These are phyloP conservation scores for Leishmania mexicana DNA, from an alignment of 208 protist genomes.

Conservation along the genomic window DNA sequence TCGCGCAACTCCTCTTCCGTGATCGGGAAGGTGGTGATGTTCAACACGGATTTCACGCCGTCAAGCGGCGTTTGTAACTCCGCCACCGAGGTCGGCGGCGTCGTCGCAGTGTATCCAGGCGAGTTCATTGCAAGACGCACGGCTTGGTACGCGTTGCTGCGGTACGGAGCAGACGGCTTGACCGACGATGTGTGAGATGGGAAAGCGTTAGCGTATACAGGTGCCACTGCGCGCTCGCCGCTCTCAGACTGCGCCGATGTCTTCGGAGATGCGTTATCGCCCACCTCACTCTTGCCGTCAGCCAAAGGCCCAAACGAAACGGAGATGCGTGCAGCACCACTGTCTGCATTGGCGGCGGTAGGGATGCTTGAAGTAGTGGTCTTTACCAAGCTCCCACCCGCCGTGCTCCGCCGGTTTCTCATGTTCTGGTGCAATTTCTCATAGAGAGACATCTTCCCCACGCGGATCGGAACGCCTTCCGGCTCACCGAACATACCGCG, in stretches of 20 bases:
- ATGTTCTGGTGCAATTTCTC: conserved; percentile 34
- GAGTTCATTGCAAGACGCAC: conserved; percentile 65
- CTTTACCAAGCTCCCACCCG: too few relatives aligned
- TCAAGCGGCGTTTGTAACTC: conserved; percentile 16
- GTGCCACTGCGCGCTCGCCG: neutral
- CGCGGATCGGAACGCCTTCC: conserved; percentile 23
- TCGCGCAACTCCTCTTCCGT: conserved; percentile 56
- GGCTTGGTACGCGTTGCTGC: conserved; percentile 77
- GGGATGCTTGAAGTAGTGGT: neutral
- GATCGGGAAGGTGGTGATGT: conserved; percentile 68
- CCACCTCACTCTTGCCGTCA: neutral
- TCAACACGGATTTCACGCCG: conserved; percentile 40
- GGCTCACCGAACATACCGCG: conserved; percentile 31
- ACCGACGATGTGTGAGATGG: neutral
- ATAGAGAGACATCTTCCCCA: conserved; percentile 36
- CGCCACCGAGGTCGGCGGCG: conserved; percentile 11
- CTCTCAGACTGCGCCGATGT: neutral
- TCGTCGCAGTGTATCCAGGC: conserved; percentile 36
- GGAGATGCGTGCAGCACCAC: neutral
- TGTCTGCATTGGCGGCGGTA: neutral
- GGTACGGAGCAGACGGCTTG: conserved; percentile 25
- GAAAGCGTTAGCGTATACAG: neutral
- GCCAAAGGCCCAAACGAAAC: neutral
- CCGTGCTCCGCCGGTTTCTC: neutral
- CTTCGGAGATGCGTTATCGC: neutral